Percentiles rank a stretch among this genome's conserved stretches.
Conservation (phyloP, 129 eudicot species). For the Silybum marianum region DNA sequence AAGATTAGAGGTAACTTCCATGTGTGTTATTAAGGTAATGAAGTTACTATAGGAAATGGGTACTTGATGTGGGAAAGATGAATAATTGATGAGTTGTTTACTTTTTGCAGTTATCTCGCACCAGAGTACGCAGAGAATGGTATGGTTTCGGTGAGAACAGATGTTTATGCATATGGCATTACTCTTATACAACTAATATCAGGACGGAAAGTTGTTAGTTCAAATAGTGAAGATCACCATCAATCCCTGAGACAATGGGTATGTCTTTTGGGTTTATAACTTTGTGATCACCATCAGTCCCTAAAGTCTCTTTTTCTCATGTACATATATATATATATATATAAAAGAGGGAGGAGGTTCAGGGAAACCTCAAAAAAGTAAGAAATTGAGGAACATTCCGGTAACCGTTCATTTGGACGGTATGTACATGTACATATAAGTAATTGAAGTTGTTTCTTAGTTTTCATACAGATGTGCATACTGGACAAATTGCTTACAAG, state of each 20-base stretch:
- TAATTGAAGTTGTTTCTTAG: too few relatives aligned
- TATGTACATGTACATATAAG: too few relatives aligned
- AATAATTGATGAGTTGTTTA: slow-evolving; percentile 17
- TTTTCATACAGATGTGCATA: too few relatives aligned
- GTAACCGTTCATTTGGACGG: too few relatives aligned
- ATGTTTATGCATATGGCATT: slow-evolving; percentile 72
- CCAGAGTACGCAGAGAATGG: slow-evolving; percentile 87
- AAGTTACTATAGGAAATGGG: neutral
- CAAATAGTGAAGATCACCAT: slow-evolving; percentile 44
- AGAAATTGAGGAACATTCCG: too few relatives aligned
- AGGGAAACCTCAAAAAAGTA: too few relatives aligned
- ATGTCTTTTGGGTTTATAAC: slow-evolving; percentile 5
- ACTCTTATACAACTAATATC: slow-evolving; percentile 76
- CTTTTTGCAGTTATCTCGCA: slow-evolving; percentile 64
- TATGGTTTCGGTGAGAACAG: slow-evolving; percentile 71
- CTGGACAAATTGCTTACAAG: too few relatives aligned
- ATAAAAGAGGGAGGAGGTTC: too few relatives aligned
- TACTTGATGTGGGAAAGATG: neutral
- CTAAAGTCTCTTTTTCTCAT: too few relatives aligned
- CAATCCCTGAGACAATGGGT: slow-evolving; percentile 84
- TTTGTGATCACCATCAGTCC: neutral
- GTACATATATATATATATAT: too few relatives aligned
- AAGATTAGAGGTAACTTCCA: too few relatives aligned
- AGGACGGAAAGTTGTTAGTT: slow-evolving; percentile 54
- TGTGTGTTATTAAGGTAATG: too few relatives aligned